These are phyloP conservation scores for Fusarium napiforme DNA, from an alignment of 2,329 filamentous ascomycete species.

Conservation along the genomic window DNA sequence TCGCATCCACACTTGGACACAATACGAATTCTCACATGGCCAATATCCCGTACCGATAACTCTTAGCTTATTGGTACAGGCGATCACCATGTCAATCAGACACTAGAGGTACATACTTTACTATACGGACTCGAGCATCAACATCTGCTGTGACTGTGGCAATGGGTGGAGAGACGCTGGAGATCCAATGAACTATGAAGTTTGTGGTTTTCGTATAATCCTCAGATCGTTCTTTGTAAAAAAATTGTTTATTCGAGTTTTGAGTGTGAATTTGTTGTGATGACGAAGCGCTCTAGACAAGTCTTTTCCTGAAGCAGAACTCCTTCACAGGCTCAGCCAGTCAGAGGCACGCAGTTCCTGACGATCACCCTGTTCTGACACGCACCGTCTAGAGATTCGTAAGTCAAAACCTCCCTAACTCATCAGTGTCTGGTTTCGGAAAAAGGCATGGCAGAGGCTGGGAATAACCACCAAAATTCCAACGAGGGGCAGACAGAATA, in stretches of 20 bases:
- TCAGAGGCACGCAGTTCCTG: slow-evolving; percentile 29
- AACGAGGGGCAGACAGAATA: slow-evolving; percentile 6
- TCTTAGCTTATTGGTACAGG: slow-evolving; percentile 12
- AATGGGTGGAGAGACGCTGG: slow-evolving; percentile 20
- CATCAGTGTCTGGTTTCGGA: slow-evolving; percentile 13
- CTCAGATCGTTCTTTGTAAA: slow-evolving; percentile 3
- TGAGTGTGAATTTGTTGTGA: not conserved
- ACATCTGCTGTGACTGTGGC: slow-evolving; percentile 22
- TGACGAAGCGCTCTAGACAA: slow-evolving; percentile 30
- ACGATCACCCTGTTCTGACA: slow-evolving; percentile 31
- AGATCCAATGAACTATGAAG: slow-evolving; percentile 22
- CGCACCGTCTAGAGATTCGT: slow-evolving; percentile 25
- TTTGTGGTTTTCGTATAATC: slow-evolving; percentile 9
- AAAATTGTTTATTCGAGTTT: not conserved
- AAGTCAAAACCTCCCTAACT: not conserved
- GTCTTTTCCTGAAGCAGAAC: slow-evolving; percentile 25
- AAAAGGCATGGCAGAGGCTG: slow-evolving; percentile 10
- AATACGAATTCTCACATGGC: slow-evolving; percentile 26
- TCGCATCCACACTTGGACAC: not conserved
- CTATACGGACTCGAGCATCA: slow-evolving; percentile 1
- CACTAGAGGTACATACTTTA: not conserved
- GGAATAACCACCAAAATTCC: slow-evolving; percentile 10
- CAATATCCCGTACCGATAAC: slow-evolving; percentile 10
- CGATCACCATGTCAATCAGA: slow-evolving; percentile 6
- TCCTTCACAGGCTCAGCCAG: slow-evolving; percentile 4